phyloP scores from a whole-genome alignment of 495 filamentous ascomycete genomes.

The Stereocaulon alpinum region DNA sequence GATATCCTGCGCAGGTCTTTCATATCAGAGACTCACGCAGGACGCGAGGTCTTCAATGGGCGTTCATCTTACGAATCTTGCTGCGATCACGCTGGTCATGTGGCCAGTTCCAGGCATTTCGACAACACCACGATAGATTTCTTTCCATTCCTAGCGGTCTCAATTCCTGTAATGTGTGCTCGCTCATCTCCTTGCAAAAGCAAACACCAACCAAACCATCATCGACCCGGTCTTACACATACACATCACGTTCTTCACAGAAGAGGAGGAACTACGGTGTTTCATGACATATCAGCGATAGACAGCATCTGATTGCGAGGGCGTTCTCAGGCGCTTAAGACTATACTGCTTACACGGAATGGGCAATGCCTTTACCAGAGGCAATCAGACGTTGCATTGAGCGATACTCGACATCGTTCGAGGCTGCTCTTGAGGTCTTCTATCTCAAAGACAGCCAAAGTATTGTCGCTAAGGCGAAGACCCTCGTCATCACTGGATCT shows the following conservation, averaged over 20 bases:
- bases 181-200: constrained; percentile 15
- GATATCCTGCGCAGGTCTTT: constrained; percentile 15
- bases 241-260: constrained; percentile 1
- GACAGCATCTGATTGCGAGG: constrained; percentile 20
- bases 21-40: constrained; percentile 10
- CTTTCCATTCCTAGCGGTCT: constrained; percentile 15
- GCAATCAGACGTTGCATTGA: constrained; percentile 11
- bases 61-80: constrained; percentile 19
- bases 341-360: constrained; percentile 11
- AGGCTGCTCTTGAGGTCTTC: constrained; percentile 1
- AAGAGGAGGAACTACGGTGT: constrained; percentile 5
- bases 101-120: constrained; percentile 16
- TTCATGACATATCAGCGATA: constrained; percentile 16
- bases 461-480: constrained; percentile 1
- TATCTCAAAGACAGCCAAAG: constrained; percentile 6
- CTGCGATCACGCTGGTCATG: constrained; percentile 15
- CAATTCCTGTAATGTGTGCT: constrained; percentile 7
- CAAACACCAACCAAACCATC: constrained; percentile 8
- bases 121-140: constrained; percentile 23
- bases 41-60: constrained; percentile 15
- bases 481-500: constrained; percentile 9
- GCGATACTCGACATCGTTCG: constrained; percentile 4
- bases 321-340: constrained; percentile 20
- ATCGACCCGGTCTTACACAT: constrained; percentile 11
- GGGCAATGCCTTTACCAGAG: constrained; percentile 2